Percentiles rank a stretch among this genome's conserved stretches.
Evolutionary conservation across 2,329 filamentous ascomycete species (phyloP).

Genomic region (Huntiella decipiens): DNA sequence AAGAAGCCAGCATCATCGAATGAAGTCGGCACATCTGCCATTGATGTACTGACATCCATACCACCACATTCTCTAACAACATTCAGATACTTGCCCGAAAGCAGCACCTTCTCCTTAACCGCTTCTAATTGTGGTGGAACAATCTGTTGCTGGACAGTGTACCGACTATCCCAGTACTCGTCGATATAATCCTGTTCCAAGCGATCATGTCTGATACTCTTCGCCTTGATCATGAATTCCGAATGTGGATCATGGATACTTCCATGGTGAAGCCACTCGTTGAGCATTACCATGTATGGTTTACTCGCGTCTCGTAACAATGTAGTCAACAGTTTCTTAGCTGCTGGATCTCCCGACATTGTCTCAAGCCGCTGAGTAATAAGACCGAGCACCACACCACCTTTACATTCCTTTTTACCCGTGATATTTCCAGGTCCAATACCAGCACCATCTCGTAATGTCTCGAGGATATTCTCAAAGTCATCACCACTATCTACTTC

Average conservation of each 20-base stretch:
- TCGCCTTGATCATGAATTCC: constrained; percentile 89
- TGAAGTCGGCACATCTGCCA: constrained; percentile 71
- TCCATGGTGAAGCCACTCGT: constrained; percentile 94
- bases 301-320: constrained; percentile 73
- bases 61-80: constrained; percentile 94
- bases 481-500: constrained; percentile 61
- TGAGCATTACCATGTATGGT: constrained; percentile 95
- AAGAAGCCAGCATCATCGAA: constrained; percentile 86
- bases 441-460: constrained; percentile 70
- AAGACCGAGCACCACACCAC: constrained; percentile 80
- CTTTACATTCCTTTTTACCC: constrained; percentile 85
- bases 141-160: constrained; percentile 80
- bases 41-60: constrained; percentile 78
- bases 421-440: constrained; percentile 59
- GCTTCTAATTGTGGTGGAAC: constrained; percentile 80
- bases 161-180: constrained; percentile 97
- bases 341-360: constrained; percentile 86
- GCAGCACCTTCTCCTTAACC: constrained; percentile 81
- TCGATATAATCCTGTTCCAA: constrained; percentile 95
- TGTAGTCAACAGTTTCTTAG: constrained; percentile 60
- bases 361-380: constrained; percentile 69
- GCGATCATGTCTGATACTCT: constrained; percentile 78
- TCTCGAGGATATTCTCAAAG: constrained; percentile 84
- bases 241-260: constrained; percentile 85
- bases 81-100: constrained; percentile 95